Percentiles rank a stretch among this genome's conserved stretches.
Evolutionary conservation across 169 alveolate species (phyloP).

Genomic region (Eimeria praecox): DNA sequence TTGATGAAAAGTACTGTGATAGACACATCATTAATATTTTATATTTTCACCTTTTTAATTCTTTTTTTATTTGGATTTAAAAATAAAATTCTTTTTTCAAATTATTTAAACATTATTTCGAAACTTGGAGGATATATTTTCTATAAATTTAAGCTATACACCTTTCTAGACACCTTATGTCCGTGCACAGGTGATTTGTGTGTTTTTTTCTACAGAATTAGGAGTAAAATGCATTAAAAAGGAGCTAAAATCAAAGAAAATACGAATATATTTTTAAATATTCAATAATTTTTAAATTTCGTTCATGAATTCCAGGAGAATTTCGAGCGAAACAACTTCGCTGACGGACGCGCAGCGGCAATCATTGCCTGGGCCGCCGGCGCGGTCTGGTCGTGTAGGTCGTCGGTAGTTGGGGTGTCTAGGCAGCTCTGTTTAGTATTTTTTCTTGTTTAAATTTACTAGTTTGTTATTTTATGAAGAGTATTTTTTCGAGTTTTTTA

Average conservation of each 20-base stretch:
- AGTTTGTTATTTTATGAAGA: neutral
- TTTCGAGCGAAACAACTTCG: too few relatives aligned
- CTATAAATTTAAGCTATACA: neutral
- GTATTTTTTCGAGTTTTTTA: neutral
- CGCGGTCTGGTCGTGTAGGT: conserved; percentile 1
- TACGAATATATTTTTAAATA: neutral
- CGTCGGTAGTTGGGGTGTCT: neutral
- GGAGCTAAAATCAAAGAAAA: neutral
- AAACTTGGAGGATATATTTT: neutral
- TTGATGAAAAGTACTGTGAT: too few relatives aligned
- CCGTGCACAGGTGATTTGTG: neutral
- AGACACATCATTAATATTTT: too few relatives aligned
- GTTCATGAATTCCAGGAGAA: too few relatives aligned
- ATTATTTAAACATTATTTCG: neutral
- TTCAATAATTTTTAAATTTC: neutral
- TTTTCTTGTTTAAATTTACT: neutral
- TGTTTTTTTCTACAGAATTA: neutral
- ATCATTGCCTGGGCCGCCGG: neutral
- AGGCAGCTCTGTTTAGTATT: neutral
- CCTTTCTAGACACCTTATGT: neutral
- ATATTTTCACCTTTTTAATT: too few relatives aligned
- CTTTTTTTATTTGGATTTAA: too few relatives aligned
- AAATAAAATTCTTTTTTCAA: neutral
- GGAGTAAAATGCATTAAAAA: neutral
- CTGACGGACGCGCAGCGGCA: too few relatives aligned